Conservation (phyloP, 257 asterid genomes). For the Jacaranda mimosifolia region DNA sequence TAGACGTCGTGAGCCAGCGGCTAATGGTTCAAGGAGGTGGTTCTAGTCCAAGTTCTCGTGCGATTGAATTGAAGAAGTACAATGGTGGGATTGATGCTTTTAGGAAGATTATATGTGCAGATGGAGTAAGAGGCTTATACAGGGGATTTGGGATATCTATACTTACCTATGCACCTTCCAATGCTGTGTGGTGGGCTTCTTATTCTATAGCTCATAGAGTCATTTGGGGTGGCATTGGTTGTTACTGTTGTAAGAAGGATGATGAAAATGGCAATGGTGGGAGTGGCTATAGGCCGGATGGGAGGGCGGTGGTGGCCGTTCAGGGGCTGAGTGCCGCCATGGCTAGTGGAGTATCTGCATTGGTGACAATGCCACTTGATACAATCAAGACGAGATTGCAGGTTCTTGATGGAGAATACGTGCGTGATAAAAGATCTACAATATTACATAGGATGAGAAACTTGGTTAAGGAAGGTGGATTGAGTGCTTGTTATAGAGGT, state of each 20-base stretch:
- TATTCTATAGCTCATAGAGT: slow-evolving; percentile 64
- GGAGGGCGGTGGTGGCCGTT: slow-evolving; percentile 56
- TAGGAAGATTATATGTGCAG: slow-evolving; percentile 58
- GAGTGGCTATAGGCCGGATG: slow-evolving; percentile 58
- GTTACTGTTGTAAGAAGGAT: background rate
- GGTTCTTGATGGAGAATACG: slow-evolving; percentile 62
- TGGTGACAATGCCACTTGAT: slow-evolving; percentile 82
- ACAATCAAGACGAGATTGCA: slow-evolving; percentile 80
- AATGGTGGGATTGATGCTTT: slow-evolving; percentile 76
- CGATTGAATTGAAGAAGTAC: slow-evolving; percentile 57
- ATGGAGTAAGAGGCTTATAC: slow-evolving; percentile 74
- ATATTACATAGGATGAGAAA: slow-evolving; percentile 58
- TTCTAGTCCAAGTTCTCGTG: slow-evolving; percentile 24
- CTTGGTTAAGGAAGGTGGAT: slow-evolving; percentile 78
- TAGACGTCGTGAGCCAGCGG: slow-evolving; percentile 84
- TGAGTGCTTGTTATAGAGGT: slow-evolving; percentile 81
- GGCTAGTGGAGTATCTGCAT: slow-evolving; percentile 80
- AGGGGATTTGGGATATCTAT: slow-evolving; percentile 84
- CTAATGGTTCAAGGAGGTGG: slow-evolving; percentile 77
- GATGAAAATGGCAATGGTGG: slow-evolving; percentile 33
- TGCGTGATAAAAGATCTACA: slow-evolving; percentile 15
- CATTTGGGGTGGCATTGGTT: slow-evolving; percentile 58
- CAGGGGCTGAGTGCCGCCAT: slow-evolving; percentile 76
- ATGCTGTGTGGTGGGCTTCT: slow-evolving; percentile 90
- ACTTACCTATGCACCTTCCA: slow-evolving; percentile 82